Evolutionary conservation across 2,329 filamentous ascomycete genomes (phyloP), one percentile per base, ranked within the genome.

Genomic region (Alternaria solani): DNA sequence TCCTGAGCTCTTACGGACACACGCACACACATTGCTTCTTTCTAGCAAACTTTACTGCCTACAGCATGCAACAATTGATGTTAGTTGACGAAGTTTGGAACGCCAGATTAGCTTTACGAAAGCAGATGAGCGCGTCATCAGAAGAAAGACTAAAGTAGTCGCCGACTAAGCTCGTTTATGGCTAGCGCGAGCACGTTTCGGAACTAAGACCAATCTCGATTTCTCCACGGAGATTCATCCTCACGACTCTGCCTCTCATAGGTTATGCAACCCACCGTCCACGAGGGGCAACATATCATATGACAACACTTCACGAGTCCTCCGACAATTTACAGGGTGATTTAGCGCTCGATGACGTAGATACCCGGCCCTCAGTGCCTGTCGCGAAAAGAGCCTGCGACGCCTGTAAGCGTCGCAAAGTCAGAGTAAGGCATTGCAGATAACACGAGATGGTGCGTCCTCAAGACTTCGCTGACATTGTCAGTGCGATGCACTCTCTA

Each of bases 341-440:
- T 25, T 4, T 14, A 8, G 14, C 14, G 4, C 4, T 20, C 14
- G 26, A 11, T 20, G 44, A 20, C 14, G 44, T 23, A 9, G 34
- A 18, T 14, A 9, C 28, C 28, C 34, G 44, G 18, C 5, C 18
- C 4, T 18, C 14, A 7, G 44, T 28, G 8, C 44, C 44, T 34
- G n/a, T 48, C 28, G 30, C 44, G 7, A 48, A 48, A 48, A 48
- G 44, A 48, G 44, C 44, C 18, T 48, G 44, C 28, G 44, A 48
- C 20, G 44, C 44, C 18, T 48, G 44, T 5, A 48, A 48, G 8
- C 44, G 44, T 48, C 44, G 44, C 44, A 48, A 48, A 48, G 44
- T 48, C 3, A 48, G 44, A 28, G 44, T 48, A 16, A 34, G 28
- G 12, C 44, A 48, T 48, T 5, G 12, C 18, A 8, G 2, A 9